Evolutionary conservation across 2,329 filamentous ascomycete genomes (phyloP).

Genomic region (Bipolaris sorokiniana): DNA sequence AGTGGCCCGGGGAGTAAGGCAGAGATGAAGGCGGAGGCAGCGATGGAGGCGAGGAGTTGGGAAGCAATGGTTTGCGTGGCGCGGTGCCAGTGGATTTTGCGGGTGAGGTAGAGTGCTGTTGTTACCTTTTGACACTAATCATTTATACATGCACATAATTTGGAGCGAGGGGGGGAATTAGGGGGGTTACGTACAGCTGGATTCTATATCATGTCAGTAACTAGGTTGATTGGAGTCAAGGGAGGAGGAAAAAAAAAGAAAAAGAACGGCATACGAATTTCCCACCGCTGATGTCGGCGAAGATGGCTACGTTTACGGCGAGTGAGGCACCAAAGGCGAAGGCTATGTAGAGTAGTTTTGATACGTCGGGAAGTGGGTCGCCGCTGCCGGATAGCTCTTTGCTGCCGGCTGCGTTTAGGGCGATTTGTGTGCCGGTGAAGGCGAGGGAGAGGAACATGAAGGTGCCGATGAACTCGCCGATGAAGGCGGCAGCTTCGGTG

Average conservation of each 20-base stretch:
- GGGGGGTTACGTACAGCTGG: too few relatives aligned
- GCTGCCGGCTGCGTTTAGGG: slow-evolving; percentile 50
- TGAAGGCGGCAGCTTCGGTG: slow-evolving; percentile 31
- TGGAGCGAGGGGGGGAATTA: not conserved
- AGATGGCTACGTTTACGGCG: slow-evolving; percentile 46
- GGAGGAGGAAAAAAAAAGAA: too few relatives aligned
- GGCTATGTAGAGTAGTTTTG: slow-evolving; percentile 46
- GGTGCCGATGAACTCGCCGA: slow-evolving; percentile 55
- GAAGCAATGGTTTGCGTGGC: slow-evolving; percentile 33
- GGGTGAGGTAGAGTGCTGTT: slow-evolving; percentile 29
- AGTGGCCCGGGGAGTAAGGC: slow-evolving; percentile 40
- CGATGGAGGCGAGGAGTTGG: slow-evolving; percentile 40
- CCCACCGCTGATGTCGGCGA: slow-evolving; percentile 45
- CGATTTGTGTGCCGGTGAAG: slow-evolving; percentile 52
- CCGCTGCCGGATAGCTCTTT: slow-evolving; percentile 35
- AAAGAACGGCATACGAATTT: slow-evolving; percentile 29
- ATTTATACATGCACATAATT: too few relatives aligned
- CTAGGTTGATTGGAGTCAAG: too few relatives aligned
- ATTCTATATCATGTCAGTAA: too few relatives aligned
- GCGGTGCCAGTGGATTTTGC: slow-evolving; percentile 31
- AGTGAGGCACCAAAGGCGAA: slow-evolving; percentile 45
- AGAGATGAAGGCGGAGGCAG: slow-evolving; percentile 37
- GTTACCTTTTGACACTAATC: too few relatives aligned
- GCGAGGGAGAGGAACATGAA: slow-evolving; percentile 54
- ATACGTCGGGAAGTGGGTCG: slow-evolving; percentile 20